phyloP scores from a whole-genome alignment of 768 basidiomycete species.

The Lentinula aciculospora region DNA sequence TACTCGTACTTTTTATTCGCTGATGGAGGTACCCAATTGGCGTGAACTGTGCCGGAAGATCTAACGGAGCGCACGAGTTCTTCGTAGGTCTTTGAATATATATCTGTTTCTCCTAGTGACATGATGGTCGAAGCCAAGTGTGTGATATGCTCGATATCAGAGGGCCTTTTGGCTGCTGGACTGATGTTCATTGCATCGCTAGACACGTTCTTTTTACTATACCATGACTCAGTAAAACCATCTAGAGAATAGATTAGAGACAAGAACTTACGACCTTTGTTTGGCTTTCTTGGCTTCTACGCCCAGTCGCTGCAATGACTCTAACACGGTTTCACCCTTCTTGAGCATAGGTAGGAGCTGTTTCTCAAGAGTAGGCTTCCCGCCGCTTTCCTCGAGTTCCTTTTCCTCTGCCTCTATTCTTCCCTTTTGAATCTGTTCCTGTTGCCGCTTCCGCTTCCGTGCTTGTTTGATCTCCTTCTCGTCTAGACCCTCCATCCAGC shows the following conservation, averaged over 20 bases:
- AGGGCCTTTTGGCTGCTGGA: constrained; percentile 25
- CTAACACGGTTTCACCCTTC: constrained; percentile 87
- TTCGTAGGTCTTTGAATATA: constrained; percentile 84
- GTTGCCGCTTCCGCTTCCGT: constrained; percentile 64
- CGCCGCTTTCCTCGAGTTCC: constrained; percentile 65
- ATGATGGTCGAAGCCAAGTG: constrained; percentile 86
- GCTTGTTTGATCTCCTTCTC: constrained; percentile 85
- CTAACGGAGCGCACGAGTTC: constrained; percentile 76
- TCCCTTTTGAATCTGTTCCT: constrained; percentile 67
- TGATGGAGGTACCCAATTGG: constrained; percentile 70
- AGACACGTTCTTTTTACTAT: constrained; percentile 24
- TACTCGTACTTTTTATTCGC: constrained; percentile 78
- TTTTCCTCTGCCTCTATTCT: constrained; percentile 68
- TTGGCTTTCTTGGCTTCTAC: constrained; percentile 51
- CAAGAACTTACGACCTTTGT: constrained; percentile 24
- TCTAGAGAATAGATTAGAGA: no score
- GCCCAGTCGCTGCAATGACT: constrained; percentile 85
- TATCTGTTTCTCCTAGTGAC: constrained; percentile 79
- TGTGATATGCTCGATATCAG: constrained; percentile 74
- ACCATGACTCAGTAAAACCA: not conserved
- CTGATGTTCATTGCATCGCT: constrained; percentile 45
- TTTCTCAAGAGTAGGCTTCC: constrained; percentile 55
- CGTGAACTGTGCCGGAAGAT: constrained; percentile 61
- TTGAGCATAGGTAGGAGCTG: constrained; percentile 72
- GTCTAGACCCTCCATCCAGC: constrained; percentile 90